Conservation (phyloP, 2,329 filamentous ascomycete genomes). For the Fusarium pilosicola region DNA sequence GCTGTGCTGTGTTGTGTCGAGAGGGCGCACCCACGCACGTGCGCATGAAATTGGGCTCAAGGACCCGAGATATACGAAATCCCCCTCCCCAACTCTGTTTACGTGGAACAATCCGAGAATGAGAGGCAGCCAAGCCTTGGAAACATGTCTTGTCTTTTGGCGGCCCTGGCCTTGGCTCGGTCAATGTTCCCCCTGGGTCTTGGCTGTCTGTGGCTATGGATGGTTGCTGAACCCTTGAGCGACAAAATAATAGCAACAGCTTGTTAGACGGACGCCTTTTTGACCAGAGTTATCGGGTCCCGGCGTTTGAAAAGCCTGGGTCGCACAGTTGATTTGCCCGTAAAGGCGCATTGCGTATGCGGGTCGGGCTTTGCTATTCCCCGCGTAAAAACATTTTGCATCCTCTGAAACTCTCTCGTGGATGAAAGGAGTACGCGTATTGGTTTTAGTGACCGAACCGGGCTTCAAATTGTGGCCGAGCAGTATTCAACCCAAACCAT, state of each 20-base stretch:
- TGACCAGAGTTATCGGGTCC: slow-evolving; percentile 14
- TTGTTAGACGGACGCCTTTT: slow-evolving; percentile 25
- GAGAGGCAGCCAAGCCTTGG: slow-evolving; percentile 12
- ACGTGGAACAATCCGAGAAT: background rate
- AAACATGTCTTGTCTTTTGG: background rate
- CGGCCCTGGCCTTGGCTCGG: background rate
- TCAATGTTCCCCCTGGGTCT: background rate
- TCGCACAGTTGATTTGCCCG: slow-evolving; percentile 14
- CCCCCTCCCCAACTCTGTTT: slow-evolving; percentile 16
- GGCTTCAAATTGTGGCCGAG: background rate
- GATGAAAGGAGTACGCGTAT: slow-evolving; percentile 22
- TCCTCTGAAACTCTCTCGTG: background rate
- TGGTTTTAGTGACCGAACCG: background rate
- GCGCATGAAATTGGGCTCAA: slow-evolving; percentile 26
- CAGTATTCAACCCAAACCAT: background rate
- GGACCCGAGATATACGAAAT: slow-evolving; percentile 44
- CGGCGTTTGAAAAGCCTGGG: background rate
- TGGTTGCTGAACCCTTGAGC: slow-evolving; percentile 14
- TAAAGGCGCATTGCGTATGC: slow-evolving; percentile 1
- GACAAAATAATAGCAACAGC: slow-evolving; percentile 30
- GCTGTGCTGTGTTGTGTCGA: background rate
- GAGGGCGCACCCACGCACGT: background rate
- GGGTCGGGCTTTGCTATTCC: slow-evolving; percentile 19
- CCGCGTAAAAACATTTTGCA: slow-evolving; percentile 8
- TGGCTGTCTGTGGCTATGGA: background rate